Conservation (phyloP, 78 protist genomes). For the Dictyostelium firmibasis region DNA sequence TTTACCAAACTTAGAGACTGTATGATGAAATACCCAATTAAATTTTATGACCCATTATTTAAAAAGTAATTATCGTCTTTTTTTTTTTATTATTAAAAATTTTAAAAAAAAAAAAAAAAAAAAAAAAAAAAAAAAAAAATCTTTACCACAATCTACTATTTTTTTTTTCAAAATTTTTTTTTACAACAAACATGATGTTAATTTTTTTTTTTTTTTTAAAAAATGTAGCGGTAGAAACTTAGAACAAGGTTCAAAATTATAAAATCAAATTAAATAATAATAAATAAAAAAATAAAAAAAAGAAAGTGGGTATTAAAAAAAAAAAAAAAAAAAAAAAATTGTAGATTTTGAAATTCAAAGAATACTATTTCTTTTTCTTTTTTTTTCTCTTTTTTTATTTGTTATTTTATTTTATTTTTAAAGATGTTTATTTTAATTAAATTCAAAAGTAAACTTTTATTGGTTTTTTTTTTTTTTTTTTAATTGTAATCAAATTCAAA, state of each 20-base stretch:
- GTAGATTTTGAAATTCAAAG: background rate
- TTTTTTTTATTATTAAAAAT: constrained; percentile 34
- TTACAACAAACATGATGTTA: background rate
- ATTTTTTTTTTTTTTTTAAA: too few relatives aligned
- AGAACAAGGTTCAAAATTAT: background rate
- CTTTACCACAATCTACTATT: background rate
- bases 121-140: background rate
- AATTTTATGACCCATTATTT: constrained; percentile 57
- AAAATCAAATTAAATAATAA: background rate
- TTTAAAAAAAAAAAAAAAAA: background rate
- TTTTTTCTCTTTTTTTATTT: too few relatives aligned
- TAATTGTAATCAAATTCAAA: too few relatives aligned
- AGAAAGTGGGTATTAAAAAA: too few relatives aligned
- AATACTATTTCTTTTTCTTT: too few relatives aligned
- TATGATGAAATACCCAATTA: constrained; percentile 41
- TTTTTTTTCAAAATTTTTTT: background rate
- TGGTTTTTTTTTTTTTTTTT: too few relatives aligned
- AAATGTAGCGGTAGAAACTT: background rate
- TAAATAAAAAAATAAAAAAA: background rate
- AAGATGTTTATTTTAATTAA: too few relatives aligned
- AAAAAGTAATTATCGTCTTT: constrained; percentile 39
- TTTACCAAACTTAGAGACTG: constrained; percentile 39
- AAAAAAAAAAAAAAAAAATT: too few relatives aligned
- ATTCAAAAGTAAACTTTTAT: too few relatives aligned
- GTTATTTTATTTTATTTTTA: too few relatives aligned